Conservation (phyloP, 345 rosid genomes). For the Noccaea bulbosa region DNA sequence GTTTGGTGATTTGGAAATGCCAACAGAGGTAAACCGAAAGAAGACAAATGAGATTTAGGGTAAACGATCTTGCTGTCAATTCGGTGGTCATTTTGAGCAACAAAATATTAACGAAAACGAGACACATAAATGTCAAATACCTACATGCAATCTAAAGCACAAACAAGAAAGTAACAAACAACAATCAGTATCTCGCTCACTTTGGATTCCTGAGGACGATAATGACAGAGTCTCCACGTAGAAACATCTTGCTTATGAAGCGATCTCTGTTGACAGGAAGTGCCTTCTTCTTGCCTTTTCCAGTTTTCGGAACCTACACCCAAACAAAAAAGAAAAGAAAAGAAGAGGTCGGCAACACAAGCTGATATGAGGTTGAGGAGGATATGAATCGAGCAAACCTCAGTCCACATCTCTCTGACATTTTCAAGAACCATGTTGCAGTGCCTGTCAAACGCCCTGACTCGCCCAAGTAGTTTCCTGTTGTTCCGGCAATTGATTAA, state of each 20-base stretch:
- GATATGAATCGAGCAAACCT: conserved; percentile 48
- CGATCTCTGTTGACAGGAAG: conserved; percentile 89
- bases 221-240: conserved; percentile 95
- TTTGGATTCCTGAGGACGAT: conserved; percentile 95
- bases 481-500: conserved; percentile 75
- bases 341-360: neutral
- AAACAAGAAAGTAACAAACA: conserved; percentile 21
- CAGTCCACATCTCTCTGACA: conserved; percentile 99
- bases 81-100: too few species aligned
- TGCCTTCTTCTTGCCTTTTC: conserved; percentile 98
- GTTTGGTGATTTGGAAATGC: neutral
- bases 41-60: neutral
- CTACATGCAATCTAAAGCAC: conserved; percentile 18
- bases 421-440: conserved; percentile 99
- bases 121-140: neutral
- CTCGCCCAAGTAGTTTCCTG: conserved; percentile 85
- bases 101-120: neutral
- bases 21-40: neutral
- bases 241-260: conserved; percentile 97
- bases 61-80: neutral
- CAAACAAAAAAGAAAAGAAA: neutral
- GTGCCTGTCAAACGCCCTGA: conserved; percentile 92
- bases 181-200: conserved; percentile 34
- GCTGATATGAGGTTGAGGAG: neutral
- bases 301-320: conserved; percentile 80